Evolutionary conservation across 2,329 filamentous ascomycete species (phyloP), one percentile per base, ranked within the genome.

Genomic region (Ophiocordyceps sinensis): DNA sequence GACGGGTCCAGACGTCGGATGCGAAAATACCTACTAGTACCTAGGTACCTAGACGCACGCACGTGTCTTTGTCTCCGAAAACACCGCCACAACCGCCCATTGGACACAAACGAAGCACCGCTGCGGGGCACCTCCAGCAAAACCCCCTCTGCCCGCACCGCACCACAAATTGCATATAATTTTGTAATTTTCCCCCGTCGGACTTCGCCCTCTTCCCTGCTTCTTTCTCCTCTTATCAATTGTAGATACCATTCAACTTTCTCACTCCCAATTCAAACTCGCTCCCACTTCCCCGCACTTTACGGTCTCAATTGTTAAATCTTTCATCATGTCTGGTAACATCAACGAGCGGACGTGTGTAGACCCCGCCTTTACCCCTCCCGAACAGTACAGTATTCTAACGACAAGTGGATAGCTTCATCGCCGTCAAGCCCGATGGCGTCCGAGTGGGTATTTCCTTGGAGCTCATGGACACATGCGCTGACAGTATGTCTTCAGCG

Each of bases 371-470:
- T 58, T 54, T 47, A 43, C 50, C 50, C 50, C 44, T 52, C 51
- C 42, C 46, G 13, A 17, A 4, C 19, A 19, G 19, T 19, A 19
- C 19, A 19, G 6, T 15, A 28, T 35, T 38, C 37, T 40, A 29
- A 36, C 60, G 43, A 60, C 51, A 10, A 41, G 36, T 45, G 46
- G 54, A 54, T 60, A 96, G 89, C 75, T 96, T 96, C 85, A 96
- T 96, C 78, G 91, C 91, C 65, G 86, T 98, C 79, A 98, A 98
- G 87, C 91, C 89, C 58, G 91, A 96, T 73, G 91, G 91, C 68
- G 91, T 96, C 72, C 91, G 95, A 82, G 87, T 94, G 81, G 55
- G 70, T 45, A 32, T 36, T 4, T 26, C 43, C 23, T 9, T 26
- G 23, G 23, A 26, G 6, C 23, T 26, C 23, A 7, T 26, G 23